These are phyloP conservation scores for Xenoacremonium recifei DNA, from an alignment of 2,329 filamentous ascomycete genomes.

Conservation along the genomic window DNA sequence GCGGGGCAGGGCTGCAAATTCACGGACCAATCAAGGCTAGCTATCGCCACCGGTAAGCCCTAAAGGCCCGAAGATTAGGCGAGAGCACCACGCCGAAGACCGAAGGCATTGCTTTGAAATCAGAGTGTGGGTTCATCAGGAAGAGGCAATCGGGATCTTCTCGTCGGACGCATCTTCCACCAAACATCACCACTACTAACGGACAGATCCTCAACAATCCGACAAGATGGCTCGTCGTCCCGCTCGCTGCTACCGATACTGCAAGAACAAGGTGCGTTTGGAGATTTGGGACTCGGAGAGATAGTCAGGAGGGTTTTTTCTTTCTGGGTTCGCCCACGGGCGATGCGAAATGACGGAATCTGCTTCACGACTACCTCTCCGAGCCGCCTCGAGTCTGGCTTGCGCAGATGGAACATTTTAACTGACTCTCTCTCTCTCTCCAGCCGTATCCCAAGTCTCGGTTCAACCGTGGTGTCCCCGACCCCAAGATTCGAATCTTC, in stretches of 20 bases:
- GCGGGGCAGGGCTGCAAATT: slow-evolving; percentile 20
- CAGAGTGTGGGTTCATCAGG: slow-evolving; percentile 36
- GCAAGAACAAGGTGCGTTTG: slow-evolving; percentile 97
- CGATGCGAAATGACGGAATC: slow-evolving; percentile 6
- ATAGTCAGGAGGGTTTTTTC: slow-evolving; percentile 12
- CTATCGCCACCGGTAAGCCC: slow-evolving; percentile 26
- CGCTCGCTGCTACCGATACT: slow-evolving; percentile 99
- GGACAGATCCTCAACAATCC: slow-evolving; percentile 50
- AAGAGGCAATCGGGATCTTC: slow-evolving; percentile 27
- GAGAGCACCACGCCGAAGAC: slow-evolving; percentile 30
- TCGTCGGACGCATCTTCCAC: slow-evolving; percentile 29
- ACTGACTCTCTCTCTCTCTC: slow-evolving; percentile 17
- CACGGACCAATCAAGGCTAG: slow-evolving; percentile 25
- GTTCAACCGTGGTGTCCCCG: slow-evolving; percentile 98
- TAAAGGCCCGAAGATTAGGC: slow-evolving; percentile 40
- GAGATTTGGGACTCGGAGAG: slow-evolving; percentile 9
- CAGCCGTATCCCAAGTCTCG: slow-evolving; percentile 98
- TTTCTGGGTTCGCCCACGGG: no score
- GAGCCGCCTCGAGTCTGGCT: no score
- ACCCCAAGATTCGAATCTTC: slow-evolving; percentile 91
- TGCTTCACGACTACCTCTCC: slow-evolving; percentile 4
- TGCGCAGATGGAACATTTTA: slow-evolving; percentile 2
- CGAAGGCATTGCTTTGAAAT: slow-evolving; percentile 53
- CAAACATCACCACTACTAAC: slow-evolving; percentile 35
- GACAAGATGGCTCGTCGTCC: slow-evolving; percentile 99